These are phyloP conservation scores for Kluyveromyces sp. DNA, from an alignment of 1,139 yeast species.

Conservation along the genomic window DNA sequence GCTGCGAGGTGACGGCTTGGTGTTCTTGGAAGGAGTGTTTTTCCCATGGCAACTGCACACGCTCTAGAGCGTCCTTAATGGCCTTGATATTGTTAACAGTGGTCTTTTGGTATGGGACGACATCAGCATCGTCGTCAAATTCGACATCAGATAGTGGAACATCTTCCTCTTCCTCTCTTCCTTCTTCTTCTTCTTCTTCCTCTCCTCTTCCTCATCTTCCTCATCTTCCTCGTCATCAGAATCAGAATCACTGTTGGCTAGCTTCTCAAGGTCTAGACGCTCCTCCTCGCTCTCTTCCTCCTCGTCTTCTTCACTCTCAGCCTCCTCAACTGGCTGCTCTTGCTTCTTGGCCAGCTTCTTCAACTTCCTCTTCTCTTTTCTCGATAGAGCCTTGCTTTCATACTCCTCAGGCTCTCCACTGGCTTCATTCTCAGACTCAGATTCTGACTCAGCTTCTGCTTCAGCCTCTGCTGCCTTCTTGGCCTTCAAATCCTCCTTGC, in stretches of 20 bases:
- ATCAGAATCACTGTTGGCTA: constrained; percentile 48
- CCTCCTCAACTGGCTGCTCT: constrained; percentile 13
- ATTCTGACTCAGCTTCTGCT: constrained; percentile 11
- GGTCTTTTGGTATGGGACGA: constrained; percentile 81
- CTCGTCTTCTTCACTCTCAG: constrained; percentile 27
- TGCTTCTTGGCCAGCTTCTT: constrained; percentile 40
- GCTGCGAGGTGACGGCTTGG: constrained; percentile 59
- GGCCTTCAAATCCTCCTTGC: constrained; percentile 25
- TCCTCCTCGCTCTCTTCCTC: constrained; percentile 23
- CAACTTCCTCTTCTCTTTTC: constrained; percentile 57
- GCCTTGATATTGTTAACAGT: constrained; percentile 73
- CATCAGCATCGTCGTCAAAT: constrained; percentile 77
- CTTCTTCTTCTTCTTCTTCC: constrained; percentile 33
- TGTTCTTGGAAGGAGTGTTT: constrained; percentile 76
- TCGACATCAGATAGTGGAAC: constrained; percentile 74
- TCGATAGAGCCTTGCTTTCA: constrained; percentile 43
- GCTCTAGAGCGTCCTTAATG: constrained; percentile 55
- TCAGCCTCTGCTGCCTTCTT: constrained; percentile 15
- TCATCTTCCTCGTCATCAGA: constrained; percentile 39
- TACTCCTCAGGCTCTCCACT: constrained; percentile 45
- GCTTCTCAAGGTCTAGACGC: constrained; percentile 40
- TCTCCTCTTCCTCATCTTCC: constrained; percentile 39
- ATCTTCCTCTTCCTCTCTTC: constrained; percentile 51
- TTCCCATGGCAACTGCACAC: constrained; percentile 66
- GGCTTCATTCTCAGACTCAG: constrained; percentile 39